phyloP scores from a whole-genome alignment of 306 rosid species.

The Trifolium dubium region DNA sequence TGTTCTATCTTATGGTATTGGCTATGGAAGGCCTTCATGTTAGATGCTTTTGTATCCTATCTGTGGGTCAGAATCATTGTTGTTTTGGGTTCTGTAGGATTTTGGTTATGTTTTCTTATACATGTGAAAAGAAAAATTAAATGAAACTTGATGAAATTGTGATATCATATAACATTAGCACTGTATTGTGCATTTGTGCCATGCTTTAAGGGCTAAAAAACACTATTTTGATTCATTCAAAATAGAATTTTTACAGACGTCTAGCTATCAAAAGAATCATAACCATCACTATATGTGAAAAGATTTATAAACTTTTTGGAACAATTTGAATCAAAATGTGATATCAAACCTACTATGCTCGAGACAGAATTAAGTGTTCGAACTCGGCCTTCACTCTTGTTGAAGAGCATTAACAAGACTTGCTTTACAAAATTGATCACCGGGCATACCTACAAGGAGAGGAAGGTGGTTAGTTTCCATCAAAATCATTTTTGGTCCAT shows the following conservation, averaged over 20 bases:
- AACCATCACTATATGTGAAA: background rate
- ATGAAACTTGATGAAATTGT: constrained; percentile 20
- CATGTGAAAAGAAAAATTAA: constrained; percentile 38
- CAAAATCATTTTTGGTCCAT: constrained; percentile 23
- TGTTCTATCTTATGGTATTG: constrained; percentile 58
- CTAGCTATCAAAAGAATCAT: constrained; percentile 2
- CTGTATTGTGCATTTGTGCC: background rate
- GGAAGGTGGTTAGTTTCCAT: constrained; percentile 9
- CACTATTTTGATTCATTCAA: background rate
- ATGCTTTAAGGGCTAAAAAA: background rate
- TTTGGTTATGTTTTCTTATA: constrained; percentile 49
- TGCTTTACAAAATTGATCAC: constrained; percentile 28
- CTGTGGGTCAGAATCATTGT: constrained; percentile 52
- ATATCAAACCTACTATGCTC: background rate
- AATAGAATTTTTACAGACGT: background rate
- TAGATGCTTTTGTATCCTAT: constrained; percentile 49
- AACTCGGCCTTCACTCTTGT: background rate
- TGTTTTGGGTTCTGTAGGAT: constrained; percentile 46
- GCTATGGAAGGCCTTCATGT: constrained; percentile 60
- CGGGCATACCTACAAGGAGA: constrained; percentile 31
- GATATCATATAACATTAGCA: background rate
- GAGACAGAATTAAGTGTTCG: background rate
- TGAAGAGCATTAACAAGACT: constrained; percentile 1
- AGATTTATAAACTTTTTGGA: background rate
- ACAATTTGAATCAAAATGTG: constrained; percentile 12